phyloP scores from a whole-genome alignment of 768 basidiomycete genomes.

The Suillus lakei region DNA sequence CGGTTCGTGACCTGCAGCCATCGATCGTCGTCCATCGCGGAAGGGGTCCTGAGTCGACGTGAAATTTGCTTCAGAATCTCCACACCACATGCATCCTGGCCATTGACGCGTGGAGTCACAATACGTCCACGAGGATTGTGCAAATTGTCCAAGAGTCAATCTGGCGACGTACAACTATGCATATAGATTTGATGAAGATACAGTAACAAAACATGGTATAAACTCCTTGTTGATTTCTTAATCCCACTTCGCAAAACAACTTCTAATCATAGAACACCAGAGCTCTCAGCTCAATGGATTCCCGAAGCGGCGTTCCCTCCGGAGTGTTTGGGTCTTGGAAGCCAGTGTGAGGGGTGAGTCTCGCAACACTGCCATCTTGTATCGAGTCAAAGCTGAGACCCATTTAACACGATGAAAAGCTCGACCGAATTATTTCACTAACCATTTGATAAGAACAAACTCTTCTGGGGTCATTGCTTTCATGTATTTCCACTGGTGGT shows the following conservation, averaged over 20 bases:
- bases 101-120: neutral
- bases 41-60: too few species aligned
- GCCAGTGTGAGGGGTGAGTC: constrained; percentile 37
- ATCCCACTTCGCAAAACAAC: neutral
- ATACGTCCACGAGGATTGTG: neutral
- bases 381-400: constrained; percentile 37
- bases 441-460: constrained; percentile 54
- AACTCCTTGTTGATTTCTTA: neutral
- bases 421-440: constrained; percentile 9
- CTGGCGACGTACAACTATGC: neutral
- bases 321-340: constrained; percentile 43
- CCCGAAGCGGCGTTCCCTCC: constrained; percentile 32
- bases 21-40: too few species aligned
- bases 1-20: neutral
- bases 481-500: constrained; percentile 51
- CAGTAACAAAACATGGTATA: too few species aligned
- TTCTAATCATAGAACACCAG: constrained; percentile 1
- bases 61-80: neutral
- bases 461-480: constrained; percentile 50
- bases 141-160: neutral
- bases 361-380: constrained; percentile 39
- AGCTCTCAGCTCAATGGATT: constrained; percentile 42
- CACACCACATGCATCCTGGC: neutral
- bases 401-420: neutral
- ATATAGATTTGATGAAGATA: too few species aligned